Evolutionary conservation across 768 basidiomycete species (phyloP), one percentile per base, ranked within the genome.

Genomic region (Leccinum pellstonianum): DNA sequence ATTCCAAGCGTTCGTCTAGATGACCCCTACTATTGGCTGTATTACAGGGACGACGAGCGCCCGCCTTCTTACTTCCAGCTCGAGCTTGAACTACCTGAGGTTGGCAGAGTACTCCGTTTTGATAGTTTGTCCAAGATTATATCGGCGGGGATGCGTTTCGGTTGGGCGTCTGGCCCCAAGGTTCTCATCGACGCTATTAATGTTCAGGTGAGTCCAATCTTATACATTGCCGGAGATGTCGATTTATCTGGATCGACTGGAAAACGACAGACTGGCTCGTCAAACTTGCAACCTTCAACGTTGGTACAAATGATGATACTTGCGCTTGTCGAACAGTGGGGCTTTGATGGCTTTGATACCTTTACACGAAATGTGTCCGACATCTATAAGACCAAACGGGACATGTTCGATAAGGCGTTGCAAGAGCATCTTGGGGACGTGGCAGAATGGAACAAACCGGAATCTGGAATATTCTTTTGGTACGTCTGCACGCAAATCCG

Each of bases 351-450:
- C 17, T 91, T 92, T 72, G 70, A 80, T 27, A 71, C 75, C 5
- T 92, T 95, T 73, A 84, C 83, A 7, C 75, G 78, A 50, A 27
- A 69, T 4, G 86, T 92, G 19, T 80, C 88, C 7, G 72, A 75
- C 6, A 87, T 89, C 69, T 90, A 90, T 74, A 78, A 79, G 60
- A 70, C 68, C 56, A 89, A 87, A 75, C 77, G 90, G 56, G 85
- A 91, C 66, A 78, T 85, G 35, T 93, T 95, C 68, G 86, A 91
- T 70, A 68, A 68, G 1, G 85, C 86, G 35, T 84, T 92, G 77
- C 77, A 81, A 66, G 83, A 81, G 66, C 82, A 94, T 67, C 81
- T 95, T 21, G 74, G 77, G 53, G 90, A 87, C 2, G 76, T 94
- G 33, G 92, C 86, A 1, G 83, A 86, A 69, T 86, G 86, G 85